phyloP scores from a whole-genome alignment of 768 basidiomycete species.

The Chiua virens region DNA sequence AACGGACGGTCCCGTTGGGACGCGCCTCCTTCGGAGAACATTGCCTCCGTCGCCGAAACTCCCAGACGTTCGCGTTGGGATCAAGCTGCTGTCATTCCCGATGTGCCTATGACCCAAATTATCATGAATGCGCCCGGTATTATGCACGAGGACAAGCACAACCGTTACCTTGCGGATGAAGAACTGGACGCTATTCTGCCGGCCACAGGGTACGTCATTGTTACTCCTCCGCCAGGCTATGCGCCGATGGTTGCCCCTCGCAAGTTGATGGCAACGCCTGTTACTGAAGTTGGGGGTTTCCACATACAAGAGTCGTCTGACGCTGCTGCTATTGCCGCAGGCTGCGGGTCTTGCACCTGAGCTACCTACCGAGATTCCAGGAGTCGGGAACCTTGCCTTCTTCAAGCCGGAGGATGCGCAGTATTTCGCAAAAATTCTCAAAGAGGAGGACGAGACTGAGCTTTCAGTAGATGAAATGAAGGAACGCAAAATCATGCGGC shows the following conservation, averaged over 20 bases:
- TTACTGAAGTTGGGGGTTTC: conserved; percentile 76
- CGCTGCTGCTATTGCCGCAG: conserved; percentile 80
- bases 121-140: conserved; percentile 86
- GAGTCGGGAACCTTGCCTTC: conserved; percentile 95
- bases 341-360: conserved; percentile 93
- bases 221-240: conserved; percentile 93
- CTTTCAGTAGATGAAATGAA: conserved; percentile 97
- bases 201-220: conserved; percentile 81
- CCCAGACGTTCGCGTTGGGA: conserved; percentile 97
- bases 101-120: conserved; percentile 72
- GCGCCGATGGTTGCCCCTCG: conserved; percentile 70
- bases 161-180: conserved; percentile 93
- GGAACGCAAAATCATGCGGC: conserved; percentile 98
- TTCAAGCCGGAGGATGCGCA: conserved; percentile 98
- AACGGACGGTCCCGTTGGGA: conserved; percentile 97
- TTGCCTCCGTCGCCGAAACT: conserved; percentile 50
- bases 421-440: conserved; percentile 95
- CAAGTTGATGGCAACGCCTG: conserved; percentile 56
- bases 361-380: conserved; percentile 95
- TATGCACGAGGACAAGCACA: conserved; percentile 92
- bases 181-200: conserved; percentile 93
- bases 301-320: conserved; percentile 96
- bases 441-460: conserved; percentile 93
- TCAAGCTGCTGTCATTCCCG: conserved; percentile 77
- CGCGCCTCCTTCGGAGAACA: conserved; percentile 77